Evolutionary conservation across 2,329 filamentous ascomycete species (phyloP), one percentile per base, ranked within the genome.

Genomic region (Fusarium secorum): DNA sequence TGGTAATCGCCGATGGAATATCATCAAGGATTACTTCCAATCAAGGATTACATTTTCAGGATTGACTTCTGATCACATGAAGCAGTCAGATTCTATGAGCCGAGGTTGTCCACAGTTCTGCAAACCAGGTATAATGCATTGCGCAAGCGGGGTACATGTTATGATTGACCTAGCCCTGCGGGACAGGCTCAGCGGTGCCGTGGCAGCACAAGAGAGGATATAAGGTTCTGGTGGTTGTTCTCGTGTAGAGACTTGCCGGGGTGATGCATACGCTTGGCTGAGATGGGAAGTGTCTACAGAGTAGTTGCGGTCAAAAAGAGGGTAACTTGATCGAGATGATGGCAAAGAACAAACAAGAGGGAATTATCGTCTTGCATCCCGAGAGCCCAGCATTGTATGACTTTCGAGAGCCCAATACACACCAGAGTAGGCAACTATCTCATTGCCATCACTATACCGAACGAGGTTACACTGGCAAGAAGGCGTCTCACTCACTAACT

Each of bases 11-110:
- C 7, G 4, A 20, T 17, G 7, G 3, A 20, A 44, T 20, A 9
- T 4, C 17, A 7, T 45, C 11, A 10, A 15, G 0, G 5, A 44
- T 20, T 14, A 3, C 7, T 24, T 18, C 41, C 4, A 18, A 2
- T 24, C 11, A 13, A 24, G 0, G 17, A 4, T 20, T 20, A 18
- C 17, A 2, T 26, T 20, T 18, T 2, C 4, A 5, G 0, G 0
- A 9, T 10, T 14, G 7, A 14, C 42, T 28, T 28, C 11, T 4
- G 6, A 13, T 44, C 41, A 28, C 13, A 45, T 28, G 18, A 7
- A n/a, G 42, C 13, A 14, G 2, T 15, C 3, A 1, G 9, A 15
- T 15, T 20, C 3, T 15, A 13, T 7, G 2, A 11, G 24, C 42
- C 42, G 42, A 45, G 42, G 42, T 3, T 45, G 13, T 4, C 4